These are phyloP conservation scores for Westerdykella aurantiaca DNA, from an alignment of 2,329 filamentous ascomycete genomes.

Conservation along the genomic window DNA sequence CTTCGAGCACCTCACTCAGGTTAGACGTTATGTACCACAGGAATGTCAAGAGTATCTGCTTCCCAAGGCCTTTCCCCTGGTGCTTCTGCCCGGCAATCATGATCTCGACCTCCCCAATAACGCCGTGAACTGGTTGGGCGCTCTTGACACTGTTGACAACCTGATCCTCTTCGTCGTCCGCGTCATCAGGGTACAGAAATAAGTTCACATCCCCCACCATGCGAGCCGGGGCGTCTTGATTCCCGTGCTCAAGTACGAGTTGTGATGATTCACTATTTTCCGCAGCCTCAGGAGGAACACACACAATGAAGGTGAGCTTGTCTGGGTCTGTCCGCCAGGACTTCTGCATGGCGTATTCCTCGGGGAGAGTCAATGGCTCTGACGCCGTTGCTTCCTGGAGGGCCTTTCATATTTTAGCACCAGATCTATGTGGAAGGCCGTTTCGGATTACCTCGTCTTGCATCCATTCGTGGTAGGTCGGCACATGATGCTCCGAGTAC, in stretches of 20 bases:
- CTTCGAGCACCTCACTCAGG: slow-evolving; percentile 50
- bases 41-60: slow-evolving; percentile 60
- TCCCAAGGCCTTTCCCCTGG: slow-evolving; percentile 60
- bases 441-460: slow-evolving; percentile 56
- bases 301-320: slow-evolving; percentile 90
- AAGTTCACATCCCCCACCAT: slow-evolving; percentile 54
- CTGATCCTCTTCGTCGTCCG: slow-evolving; percentile 21
- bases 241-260: slow-evolving; percentile 9
- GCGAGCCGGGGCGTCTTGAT: slow-evolving; percentile 48
- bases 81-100: slow-evolving; percentile 66
- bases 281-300: slow-evolving; percentile 29
- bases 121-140: slow-evolving; percentile 2
- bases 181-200: slow-evolving; percentile 56
- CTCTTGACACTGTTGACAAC: slow-evolving; percentile 1
- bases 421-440: not conserved
- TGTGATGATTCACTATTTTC: not conserved
- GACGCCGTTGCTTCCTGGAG: slow-evolving; percentile 84
- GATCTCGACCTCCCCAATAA: slow-evolving; percentile 72
- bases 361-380: slow-evolving; percentile 68
- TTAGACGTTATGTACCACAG: slow-evolving; percentile 60
- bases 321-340: slow-evolving; percentile 77
- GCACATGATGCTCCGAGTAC: slow-evolving; percentile 76
- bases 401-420: slow-evolving; percentile 28
- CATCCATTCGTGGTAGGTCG: slow-evolving; percentile 87
- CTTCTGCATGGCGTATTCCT: slow-evolving; percentile 87